Evolutionary conservation across 2,329 filamentous ascomycete species (phyloP).

Genomic region (Conoideocrella luteorostrata): DNA sequence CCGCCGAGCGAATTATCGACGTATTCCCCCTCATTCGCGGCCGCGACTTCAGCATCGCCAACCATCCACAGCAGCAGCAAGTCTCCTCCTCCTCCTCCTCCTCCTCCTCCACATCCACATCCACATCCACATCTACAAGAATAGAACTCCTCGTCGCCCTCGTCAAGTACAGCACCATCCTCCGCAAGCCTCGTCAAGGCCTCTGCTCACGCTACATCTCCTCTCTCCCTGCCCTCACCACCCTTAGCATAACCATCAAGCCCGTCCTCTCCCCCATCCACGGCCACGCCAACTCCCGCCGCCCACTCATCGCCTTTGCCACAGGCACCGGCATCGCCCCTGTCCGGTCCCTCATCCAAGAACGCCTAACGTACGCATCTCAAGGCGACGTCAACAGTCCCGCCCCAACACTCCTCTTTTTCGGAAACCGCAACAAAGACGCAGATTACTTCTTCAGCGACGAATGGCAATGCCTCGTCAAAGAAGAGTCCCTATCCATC

Average conservation of each 20-base stretch:
- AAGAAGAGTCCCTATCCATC: constrained; percentile 21
- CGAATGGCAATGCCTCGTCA: constrained; percentile 55
- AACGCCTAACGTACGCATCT: constrained; percentile 44
- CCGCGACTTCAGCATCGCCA: constrained; percentile 91
- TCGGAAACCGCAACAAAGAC: constrained; percentile 68
- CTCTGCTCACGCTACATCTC: constrained; percentile 86
- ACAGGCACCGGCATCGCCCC: constrained; percentile 86
- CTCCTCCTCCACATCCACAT: constrained; percentile 16
- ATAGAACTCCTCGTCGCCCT: constrained; percentile 77
- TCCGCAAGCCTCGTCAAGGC: constrained; percentile 76
- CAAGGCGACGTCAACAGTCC: too few relatives aligned
- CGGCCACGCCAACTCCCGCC: constrained; percentile 27
- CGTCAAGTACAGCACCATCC: constrained; percentile 84
- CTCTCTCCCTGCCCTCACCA: constrained; percentile 50
- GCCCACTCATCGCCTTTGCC: constrained; percentile 69
- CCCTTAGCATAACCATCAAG: constrained; percentile 54
- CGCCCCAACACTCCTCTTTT: constrained; percentile 60
- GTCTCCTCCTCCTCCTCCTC: background rate
- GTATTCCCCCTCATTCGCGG: constrained; percentile 78
- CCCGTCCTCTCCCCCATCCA: constrained; percentile 38
- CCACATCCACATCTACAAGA: constrained; percentile 17
- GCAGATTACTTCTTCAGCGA: constrained; percentile 77
- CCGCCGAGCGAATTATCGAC: constrained; percentile 63
- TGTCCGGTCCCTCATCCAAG: constrained; percentile 71
- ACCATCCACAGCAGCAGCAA: constrained; percentile 54